Conservation (phyloP, 163 green algal species). For the Chlorella variabilis region DNA sequence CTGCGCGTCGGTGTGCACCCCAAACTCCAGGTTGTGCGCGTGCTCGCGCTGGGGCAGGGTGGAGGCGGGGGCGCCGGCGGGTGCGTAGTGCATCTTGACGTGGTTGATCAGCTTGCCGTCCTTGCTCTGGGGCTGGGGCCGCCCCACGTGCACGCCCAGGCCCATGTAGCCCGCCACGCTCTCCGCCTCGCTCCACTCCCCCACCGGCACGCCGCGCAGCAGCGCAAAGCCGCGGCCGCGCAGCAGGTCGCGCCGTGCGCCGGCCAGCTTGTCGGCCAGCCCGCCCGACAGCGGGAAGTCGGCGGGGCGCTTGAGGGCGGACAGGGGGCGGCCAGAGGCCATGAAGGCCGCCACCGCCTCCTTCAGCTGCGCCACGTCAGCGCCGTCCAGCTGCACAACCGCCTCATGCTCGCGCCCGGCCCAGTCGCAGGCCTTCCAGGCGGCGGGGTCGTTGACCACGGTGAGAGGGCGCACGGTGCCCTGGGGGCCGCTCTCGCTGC, state of each 20-base stretch:
- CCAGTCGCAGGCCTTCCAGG: neutral
- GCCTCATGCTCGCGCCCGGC: neutral
- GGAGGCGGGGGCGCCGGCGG: too few species aligned
- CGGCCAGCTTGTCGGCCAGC: neutral
- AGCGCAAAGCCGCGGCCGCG: neutral
- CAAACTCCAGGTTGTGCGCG: neutral
- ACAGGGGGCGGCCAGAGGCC: neutral
- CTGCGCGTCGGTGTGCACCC: neutral
- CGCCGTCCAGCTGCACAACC: neutral
- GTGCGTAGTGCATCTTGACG: neutral
- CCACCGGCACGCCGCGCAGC: neutral
- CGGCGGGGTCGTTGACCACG: neutral
- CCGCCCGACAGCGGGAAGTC: neutral
- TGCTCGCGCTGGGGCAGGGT: neutral
- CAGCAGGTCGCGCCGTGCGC: neutral
- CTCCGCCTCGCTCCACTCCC: neutral
- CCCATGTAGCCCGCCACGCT: neutral
- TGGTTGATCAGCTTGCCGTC: slow-evolving; percentile 2
- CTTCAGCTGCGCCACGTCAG: slow-evolving; percentile 1
- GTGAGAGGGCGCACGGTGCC: neutral
- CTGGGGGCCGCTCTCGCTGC: neutral
- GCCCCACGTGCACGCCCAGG: neutral
- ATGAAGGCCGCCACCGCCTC: neutral
- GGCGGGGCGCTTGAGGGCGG: neutral
- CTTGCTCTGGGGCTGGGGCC: neutral